Conservation (phyloP, 352 stramenopile species). For the Globisporangium spiculum region DNA sequence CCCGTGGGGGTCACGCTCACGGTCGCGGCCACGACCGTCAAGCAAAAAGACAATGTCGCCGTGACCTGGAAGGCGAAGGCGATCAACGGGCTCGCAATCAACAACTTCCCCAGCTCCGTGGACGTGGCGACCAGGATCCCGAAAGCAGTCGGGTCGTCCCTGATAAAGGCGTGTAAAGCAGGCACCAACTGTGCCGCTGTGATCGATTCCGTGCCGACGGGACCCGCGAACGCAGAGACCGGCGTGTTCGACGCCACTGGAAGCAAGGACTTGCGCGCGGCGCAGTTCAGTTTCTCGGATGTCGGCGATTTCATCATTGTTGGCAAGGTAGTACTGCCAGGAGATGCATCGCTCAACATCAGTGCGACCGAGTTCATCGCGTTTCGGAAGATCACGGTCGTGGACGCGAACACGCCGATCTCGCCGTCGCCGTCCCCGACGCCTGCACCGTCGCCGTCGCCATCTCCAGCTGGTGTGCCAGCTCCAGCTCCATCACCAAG, state of each 20-base stretch:
- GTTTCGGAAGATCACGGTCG: slow-evolving; percentile 66
- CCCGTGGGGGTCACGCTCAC: slow-evolving; percentile 49
- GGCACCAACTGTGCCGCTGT: slow-evolving; percentile 64
- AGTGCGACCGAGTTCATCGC: slow-evolving; percentile 59
- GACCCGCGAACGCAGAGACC: slow-evolving; percentile 26
- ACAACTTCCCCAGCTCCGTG: slow-evolving; percentile 67
- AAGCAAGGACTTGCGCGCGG: slow-evolving; percentile 42
- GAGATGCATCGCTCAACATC: slow-evolving; percentile 36
- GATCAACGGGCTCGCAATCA: slow-evolving; percentile 27
- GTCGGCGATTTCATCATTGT: slow-evolving; percentile 63
- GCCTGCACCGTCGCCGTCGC: slow-evolving; percentile 9
- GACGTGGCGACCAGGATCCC: slow-evolving; percentile 38
- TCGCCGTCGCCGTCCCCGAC: slow-evolving; percentile 22
- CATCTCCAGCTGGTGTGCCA: slow-evolving; percentile 11
- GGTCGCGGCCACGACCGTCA: slow-evolving; percentile 35
- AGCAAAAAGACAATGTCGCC: slow-evolving; percentile 44
- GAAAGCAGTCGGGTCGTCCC: slow-evolving; percentile 32
- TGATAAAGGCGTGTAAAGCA: slow-evolving; percentile 55
- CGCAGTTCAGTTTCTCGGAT: slow-evolving; percentile 47
- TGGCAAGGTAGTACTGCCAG: slow-evolving; percentile 56
- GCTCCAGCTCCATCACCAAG: slow-evolving; percentile 9
- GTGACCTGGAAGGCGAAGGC: slow-evolving; percentile 53
- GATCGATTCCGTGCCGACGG: slow-evolving; percentile 36
- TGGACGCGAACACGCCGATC: slow-evolving; percentile 41
- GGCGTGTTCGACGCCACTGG: slow-evolving; percentile 46